phyloP scores from a whole-genome alignment of 2,329 filamentous ascomycete genomes.

The Colletotrichum viniferum region DNA sequence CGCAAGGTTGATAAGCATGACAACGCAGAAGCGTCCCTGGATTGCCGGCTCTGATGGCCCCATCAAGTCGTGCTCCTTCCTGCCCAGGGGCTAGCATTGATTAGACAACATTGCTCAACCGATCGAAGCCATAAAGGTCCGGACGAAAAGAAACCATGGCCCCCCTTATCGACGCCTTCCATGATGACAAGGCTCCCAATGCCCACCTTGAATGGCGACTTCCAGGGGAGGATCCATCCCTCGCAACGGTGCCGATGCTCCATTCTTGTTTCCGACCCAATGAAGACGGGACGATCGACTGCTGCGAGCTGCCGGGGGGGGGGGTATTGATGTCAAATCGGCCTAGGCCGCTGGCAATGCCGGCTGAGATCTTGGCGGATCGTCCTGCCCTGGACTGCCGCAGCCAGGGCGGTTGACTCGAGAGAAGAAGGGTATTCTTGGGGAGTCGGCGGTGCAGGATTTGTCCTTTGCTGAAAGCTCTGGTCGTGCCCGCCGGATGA shows the following conservation, averaged over 20 bases:
- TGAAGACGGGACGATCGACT: background rate
- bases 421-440: background rate
- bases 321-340: background rate
- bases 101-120: background rate
- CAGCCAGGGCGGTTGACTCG: background rate
- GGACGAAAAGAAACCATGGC: background rate
- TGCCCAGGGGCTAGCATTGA: background rate
- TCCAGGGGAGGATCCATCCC: background rate
- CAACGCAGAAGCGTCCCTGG: background rate
- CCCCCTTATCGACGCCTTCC: background rate
- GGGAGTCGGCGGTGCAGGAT: background rate
- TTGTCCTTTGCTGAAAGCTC: background rate
- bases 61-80: background rate
- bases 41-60: too few species aligned
- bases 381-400: background rate
- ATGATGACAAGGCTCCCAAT: background rate
- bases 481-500: background rate
- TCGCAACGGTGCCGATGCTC: background rate
- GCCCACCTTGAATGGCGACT: background rate
- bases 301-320: background rate
- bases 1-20: background rate
- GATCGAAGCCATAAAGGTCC: background rate
- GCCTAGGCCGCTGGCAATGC: background rate
- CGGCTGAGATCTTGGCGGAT: background rate
- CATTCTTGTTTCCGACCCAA: background rate